Evolutionary conservation across 1,139 yeast species (phyloP).

Genomic region (Scheffersomyces segobiensis): DNA sequence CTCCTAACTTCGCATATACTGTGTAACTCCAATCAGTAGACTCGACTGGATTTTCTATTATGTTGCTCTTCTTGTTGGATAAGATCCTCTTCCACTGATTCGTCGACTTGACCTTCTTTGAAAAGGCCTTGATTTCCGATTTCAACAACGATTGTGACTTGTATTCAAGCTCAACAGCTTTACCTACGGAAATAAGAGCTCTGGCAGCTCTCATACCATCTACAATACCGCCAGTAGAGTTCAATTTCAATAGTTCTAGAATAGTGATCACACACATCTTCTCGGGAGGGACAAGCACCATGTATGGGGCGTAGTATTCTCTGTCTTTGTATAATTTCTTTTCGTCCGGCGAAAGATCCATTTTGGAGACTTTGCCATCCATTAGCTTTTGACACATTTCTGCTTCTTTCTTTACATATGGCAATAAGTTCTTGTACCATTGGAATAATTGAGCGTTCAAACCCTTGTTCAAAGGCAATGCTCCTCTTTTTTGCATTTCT

Average conservation of each 20-base stretch:
- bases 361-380: slow-evolving; percentile 17
- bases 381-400: slow-evolving; percentile 43
- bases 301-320: slow-evolving; percentile 75
- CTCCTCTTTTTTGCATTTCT: slow-evolving; percentile 66
- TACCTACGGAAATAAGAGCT: slow-evolving; percentile 79
- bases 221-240: slow-evolving; percentile 73
- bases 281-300: slow-evolving; percentile 70
- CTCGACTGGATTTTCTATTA: slow-evolving; percentile 28
- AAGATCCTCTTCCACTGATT: slow-evolving; percentile 47
- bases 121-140: slow-evolving; percentile 54
- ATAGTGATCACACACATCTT: slow-evolving; percentile 84
- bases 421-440: slow-evolving; percentile 73
- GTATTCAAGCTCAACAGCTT: slow-evolving; percentile 82
- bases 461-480: slow-evolving; percentile 52
- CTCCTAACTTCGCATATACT: slow-evolving; percentile 78
- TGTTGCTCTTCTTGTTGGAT: slow-evolving; percentile 32
- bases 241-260: slow-evolving; percentile 72
- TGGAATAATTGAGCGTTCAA: slow-evolving; percentile 76
- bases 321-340: slow-evolving; percentile 48
- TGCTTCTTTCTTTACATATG: slow-evolving; percentile 68
- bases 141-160: slow-evolving; percentile 64
- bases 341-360: slow-evolving; percentile 25
- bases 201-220: slow-evolving; percentile 87
- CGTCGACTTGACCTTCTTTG: slow-evolving; percentile 26
- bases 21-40: slow-evolving; percentile 46